Evolutionary conservation across 2,329 filamentous ascomycete species (phyloP).

Genomic region (Pseudocercospora cruenta): DNA sequence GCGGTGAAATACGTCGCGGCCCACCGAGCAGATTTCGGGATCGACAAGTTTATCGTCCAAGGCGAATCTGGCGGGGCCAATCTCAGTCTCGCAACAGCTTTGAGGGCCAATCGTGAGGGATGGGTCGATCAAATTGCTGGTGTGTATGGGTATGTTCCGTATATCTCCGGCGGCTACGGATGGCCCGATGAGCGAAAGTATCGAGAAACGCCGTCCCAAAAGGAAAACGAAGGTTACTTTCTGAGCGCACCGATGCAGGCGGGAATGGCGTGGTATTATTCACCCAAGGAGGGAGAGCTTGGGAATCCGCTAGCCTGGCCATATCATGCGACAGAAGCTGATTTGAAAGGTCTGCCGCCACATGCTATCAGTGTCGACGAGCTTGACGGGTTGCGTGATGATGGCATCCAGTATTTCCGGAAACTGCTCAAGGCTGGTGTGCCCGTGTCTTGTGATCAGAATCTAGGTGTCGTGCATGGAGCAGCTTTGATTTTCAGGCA

Average conservation of each 20-base stretch:
- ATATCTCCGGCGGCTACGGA: slow-evolving; percentile 25
- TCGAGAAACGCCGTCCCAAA: slow-evolving; percentile 27
- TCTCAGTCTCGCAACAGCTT: slow-evolving; percentile 32
- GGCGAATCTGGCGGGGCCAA: slow-evolving; percentile 40
- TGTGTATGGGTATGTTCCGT: slow-evolving; percentile 33
- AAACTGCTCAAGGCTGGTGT: slow-evolving; percentile 36
- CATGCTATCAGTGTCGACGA: slow-evolving; percentile 36
- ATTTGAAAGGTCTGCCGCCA: slow-evolving; percentile 36
- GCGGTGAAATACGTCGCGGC: slow-evolving; percentile 31
- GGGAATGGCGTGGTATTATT: slow-evolving; percentile 24
- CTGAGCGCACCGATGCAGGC: slow-evolving; percentile 20
- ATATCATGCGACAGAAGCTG: slow-evolving; percentile 33
- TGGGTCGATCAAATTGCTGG: slow-evolving; percentile 33
- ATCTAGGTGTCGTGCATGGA: slow-evolving; percentile 34
- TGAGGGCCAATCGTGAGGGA: slow-evolving; percentile 37
- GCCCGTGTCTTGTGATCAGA: slow-evolving; percentile 30
- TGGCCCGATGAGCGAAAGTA: slow-evolving; percentile 21
- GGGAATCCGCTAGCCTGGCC: slow-evolving; percentile 39
- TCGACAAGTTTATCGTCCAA: slow-evolving; percentile 35
- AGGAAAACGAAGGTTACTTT: slow-evolving; percentile 37
- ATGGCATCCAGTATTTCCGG: slow-evolving; percentile 33
- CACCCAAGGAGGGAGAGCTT: slow-evolving; percentile 9
- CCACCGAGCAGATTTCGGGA: slow-evolving; percentile 29
- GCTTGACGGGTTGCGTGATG: slow-evolving; percentile 37
- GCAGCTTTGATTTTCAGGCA: slow-evolving; percentile 31